phyloP scores from a whole-genome alignment of 129 eudicot species.

The Scalesia atractyloides region DNA sequence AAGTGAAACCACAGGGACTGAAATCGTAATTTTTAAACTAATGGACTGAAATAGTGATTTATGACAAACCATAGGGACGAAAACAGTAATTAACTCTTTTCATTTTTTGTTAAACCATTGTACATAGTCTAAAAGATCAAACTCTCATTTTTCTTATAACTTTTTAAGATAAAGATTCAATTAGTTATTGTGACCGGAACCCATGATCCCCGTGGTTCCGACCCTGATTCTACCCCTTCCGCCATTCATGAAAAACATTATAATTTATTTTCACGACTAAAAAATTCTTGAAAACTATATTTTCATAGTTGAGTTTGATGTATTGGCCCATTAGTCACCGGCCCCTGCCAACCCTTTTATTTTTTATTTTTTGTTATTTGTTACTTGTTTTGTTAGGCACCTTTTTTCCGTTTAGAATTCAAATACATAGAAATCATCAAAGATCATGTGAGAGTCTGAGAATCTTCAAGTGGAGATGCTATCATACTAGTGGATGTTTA shows the following conservation, averaged over 20 bases:
- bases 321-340: slow-evolving; percentile 17
- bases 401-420: slow-evolving; percentile 21
- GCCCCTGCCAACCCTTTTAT: slow-evolving; percentile 18
- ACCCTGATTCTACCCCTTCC: background rate
- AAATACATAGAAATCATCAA: background rate
- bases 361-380: too few relatives aligned
- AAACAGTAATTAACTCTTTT: too few relatives aligned
- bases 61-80: too few relatives aligned
- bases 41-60: too few relatives aligned
- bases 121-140: too few relatives aligned
- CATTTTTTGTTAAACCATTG: too few relatives aligned
- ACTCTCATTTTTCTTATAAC: too few relatives aligned
- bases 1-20: too few relatives aligned
- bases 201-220: background rate
- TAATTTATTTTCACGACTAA: background rate
- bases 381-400: slow-evolving; percentile 28
- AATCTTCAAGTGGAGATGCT: background rate
- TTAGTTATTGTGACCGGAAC: too few relatives aligned
- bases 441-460: background rate
- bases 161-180: too few relatives aligned
- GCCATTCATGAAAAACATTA: slow-evolving; percentile 1
- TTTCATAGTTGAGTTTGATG: slow-evolving; percentile 1
- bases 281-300: background rate
- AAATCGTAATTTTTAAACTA: too few relatives aligned
- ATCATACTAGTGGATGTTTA: background rate